phyloP scores from a whole-genome alignment of 148 eudicot species.

The Bassia scoparia region DNA sequence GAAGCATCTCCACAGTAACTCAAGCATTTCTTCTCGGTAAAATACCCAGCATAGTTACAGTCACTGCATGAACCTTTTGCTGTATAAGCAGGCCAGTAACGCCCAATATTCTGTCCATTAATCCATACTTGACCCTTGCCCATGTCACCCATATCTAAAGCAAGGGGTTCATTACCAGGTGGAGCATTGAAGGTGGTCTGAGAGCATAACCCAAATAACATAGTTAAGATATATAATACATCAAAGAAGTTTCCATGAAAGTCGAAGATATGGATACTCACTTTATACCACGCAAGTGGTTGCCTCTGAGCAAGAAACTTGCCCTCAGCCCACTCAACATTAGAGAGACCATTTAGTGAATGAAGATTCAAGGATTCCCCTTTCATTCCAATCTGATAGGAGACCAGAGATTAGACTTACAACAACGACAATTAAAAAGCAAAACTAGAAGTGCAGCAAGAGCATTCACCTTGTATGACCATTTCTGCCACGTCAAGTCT shows the following conservation, averaged over 20 bases:
- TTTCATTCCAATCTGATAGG: slow-evolving; percentile 69
- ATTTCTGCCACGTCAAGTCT: slow-evolving; percentile 87
- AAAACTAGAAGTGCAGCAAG: neutral
- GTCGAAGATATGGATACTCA: slow-evolving; percentile 23
- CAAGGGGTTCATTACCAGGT: slow-evolving; percentile 64
- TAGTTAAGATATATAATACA: neutral
- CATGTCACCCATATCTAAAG: slow-evolving; percentile 72
- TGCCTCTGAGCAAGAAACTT: slow-evolving; percentile 48
- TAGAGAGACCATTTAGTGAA: slow-evolving; percentile 68
- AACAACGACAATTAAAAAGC: neutral
- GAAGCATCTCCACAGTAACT: slow-evolving; percentile 72
- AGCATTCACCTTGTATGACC: slow-evolving; percentile 75
- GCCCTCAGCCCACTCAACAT: slow-evolving; percentile 74
- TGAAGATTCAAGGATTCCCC: slow-evolving; percentile 84
- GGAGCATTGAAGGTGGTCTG: slow-evolving; percentile 70
- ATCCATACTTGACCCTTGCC: slow-evolving; percentile 90
- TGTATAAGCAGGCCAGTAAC: slow-evolving; percentile 76
- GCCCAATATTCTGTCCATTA: slow-evolving; percentile 72
- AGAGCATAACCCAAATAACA: neutral
- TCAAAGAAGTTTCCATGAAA: neutral
- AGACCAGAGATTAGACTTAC: slow-evolving; percentile 8
- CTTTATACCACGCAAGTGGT: slow-evolving; percentile 84
- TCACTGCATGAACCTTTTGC: slow-evolving; percentile 61
- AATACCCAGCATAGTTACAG: slow-evolving; percentile 68
- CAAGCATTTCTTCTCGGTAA: slow-evolving; percentile 66